Base-by-base conservation (phyloP, 805 yeast genomes). In the Candida dendrica region DNA sequence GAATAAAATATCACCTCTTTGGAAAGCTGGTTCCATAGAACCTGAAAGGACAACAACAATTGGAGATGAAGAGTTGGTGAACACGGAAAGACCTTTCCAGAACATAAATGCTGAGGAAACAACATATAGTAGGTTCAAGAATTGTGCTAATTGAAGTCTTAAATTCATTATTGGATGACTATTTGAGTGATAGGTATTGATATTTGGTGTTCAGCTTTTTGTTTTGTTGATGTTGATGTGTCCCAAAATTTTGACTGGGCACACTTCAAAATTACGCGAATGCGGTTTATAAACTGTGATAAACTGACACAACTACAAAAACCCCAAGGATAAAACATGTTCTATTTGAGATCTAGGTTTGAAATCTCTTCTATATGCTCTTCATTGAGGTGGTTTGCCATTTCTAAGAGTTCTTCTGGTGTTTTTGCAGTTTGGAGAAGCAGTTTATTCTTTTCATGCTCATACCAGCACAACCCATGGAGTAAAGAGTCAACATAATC, bases 1-100 rank as follows among this genome's bases (percentile, higher is more conserved):
- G 55, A 93, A 81, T 47, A 93, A 66, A 15, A 93, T 82, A 60
- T 93, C 98, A 39, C 98, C 98, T 65, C 98, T 77, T 65, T 93
- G 97, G 73, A 93, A 93, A 2, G 98, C 98, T 2, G 98, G 98
- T 61, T 93, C 98, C 98, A 93, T 93, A 2, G 98, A 91, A 6
- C 98, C 98, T 1, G 98, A 89, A 38, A 93, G 75, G 9, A 93
- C 98, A 24, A 93, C 98, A 17, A 93, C 98, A 19, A 93, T 79
- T 17, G 98, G 98, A 1, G 97, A 86, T 46, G 86, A 81, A 0
- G 96, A 80, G 63, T 87, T 79, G 10, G 96, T 73, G 1, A 80
- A 68, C 4, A 91, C 68, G 1, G 88, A 78, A 14, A 91, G 69
- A 0, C 85, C 76, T 58, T 87, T 88, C 95, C 97, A 93, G 46